Evolutionary conservation across 148 eudicot species (phyloP).

Genomic region (Camellia sinensis): DNA sequence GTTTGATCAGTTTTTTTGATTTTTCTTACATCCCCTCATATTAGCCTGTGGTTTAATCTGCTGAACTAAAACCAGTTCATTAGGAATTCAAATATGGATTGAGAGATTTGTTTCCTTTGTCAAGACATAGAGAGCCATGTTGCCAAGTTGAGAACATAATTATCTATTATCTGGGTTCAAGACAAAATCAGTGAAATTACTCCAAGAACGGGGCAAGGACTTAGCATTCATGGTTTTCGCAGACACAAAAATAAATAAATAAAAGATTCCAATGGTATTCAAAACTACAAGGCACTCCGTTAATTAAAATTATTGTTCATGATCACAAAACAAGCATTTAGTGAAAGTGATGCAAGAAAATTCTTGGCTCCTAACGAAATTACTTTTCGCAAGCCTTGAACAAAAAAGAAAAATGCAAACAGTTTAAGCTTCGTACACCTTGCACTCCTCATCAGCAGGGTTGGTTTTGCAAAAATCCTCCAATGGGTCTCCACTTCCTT

Average conservation of each 20-base stretch:
- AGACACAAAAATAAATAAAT: too few species aligned
- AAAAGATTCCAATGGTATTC: conserved; percentile 9
- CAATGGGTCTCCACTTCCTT: conserved; percentile 84
- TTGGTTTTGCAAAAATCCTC: conserved; percentile 87
- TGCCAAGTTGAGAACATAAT: too few species aligned
- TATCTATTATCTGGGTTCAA: too few species aligned
- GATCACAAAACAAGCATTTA: neutral
- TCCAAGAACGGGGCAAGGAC: too few species aligned
- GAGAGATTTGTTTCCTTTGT: too few species aligned
- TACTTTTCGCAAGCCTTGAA: neutral
- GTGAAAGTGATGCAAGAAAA: neutral
- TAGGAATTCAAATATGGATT: too few species aligned
- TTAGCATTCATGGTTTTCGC: too few species aligned
- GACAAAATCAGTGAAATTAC: too few species aligned
- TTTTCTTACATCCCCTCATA: too few species aligned
- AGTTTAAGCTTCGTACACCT: conserved; percentile 65
- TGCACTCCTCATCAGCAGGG: conserved; percentile 97
- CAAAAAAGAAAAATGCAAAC: neutral
- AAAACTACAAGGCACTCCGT: neutral
- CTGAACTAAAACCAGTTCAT: too few species aligned
- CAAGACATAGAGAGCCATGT: too few species aligned
- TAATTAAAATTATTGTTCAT: neutral
- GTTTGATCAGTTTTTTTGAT: too few species aligned
- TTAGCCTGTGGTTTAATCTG: neutral
- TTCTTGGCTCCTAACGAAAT: neutral